Percentiles rank a stretch among this genome's conserved stretches.
These are phyloP conservation scores for Acanthamoeba castellanii DNA, from an alignment of 208 protist genomes.

Conservation along the genomic window DNA sequence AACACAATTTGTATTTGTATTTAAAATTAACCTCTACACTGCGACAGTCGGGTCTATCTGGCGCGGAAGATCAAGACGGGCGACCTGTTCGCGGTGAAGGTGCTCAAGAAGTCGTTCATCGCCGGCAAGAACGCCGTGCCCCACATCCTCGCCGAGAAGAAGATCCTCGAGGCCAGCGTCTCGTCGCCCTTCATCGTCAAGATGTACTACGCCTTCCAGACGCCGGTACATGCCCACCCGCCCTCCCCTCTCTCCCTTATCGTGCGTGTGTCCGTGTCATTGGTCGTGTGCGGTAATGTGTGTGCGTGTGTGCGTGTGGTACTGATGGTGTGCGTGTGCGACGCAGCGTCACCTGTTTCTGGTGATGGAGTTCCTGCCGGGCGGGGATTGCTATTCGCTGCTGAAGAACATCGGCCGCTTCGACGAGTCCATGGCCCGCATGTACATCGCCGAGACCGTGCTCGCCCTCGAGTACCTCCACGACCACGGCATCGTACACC, in stretches of 20 bases:
- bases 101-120: slow-evolving; percentile 88
- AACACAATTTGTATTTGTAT: no score
- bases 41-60: slow-evolving; percentile 79
- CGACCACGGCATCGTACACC: slow-evolving; percentile 75
- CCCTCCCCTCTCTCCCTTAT: neutral
- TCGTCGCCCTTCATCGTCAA: slow-evolving; percentile 89
- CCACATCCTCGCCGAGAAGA: slow-evolving; percentile 86
- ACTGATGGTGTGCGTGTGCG: neutral
- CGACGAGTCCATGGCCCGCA: slow-evolving; percentile 39
- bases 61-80: slow-evolving; percentile 87
- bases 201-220: slow-evolving; percentile 91
- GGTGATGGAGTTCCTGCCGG: slow-evolving; percentile 91
- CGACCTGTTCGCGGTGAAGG: slow-evolving; percentile 90
- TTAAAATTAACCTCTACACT: neutral
- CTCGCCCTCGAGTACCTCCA: slow-evolving; percentile 89
- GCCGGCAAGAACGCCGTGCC: slow-evolving; percentile 88
- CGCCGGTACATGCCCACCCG: neutral
- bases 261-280: no score
- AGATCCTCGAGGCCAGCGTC: slow-evolving; percentile 83
- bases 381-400: slow-evolving; percentile 88
- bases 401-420: slow-evolving; percentile 72
- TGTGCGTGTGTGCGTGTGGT: neutral
- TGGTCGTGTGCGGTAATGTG: neutral
- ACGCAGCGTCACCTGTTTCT: slow-evolving; percentile 75
- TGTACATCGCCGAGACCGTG: slow-evolving; percentile 88